Evolutionary conservation across 345 rosid genomes (phyloP), one percentile per base, ranked within the genome.

Genomic region (Bruguiera sexangula): DNA sequence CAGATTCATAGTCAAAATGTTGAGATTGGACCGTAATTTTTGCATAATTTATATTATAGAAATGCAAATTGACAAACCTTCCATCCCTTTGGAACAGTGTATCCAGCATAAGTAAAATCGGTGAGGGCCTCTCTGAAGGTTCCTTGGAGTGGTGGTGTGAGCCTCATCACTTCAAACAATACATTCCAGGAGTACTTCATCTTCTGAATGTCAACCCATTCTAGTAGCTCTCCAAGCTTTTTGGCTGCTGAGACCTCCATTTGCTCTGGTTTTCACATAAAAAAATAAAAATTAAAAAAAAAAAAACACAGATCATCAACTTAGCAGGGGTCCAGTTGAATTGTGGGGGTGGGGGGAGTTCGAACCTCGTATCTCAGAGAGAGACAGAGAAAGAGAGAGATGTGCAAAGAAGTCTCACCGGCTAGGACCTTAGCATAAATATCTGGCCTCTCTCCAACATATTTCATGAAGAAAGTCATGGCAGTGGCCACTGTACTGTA

Each of bases 81-180:
- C 87, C 85, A 86, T 0, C 88, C 90, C 43, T 82, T 84, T 0
- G 90, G 90, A 31, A 84, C 22, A n/a, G 86, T 79, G 73, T 77
- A 81, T 29, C 86, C 88, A 30, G 81, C 85, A 16, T 79, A 84
- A 3, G 71, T 82, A 52, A 86, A 81, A 19, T 84, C 86, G 0
- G 74, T 51, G 0, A 86, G 52, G n/a, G 78, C 86, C 51, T 79
- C 84, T 46, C 86, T 74, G 70, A 86, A 86, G n/a, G 88, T 77
- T 32, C 88, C 88, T 39, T 81, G 90, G 22, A 82, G 75, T 0
- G 85, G 85, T 0, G 90, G 86, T 2, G 85, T 79, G 3, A 86
- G 69, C 62, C 90, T 79, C 86, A 82, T 81, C 24, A 79, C 88
- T 68, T 86, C 86, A 22, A 76, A 24, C 19, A 82, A 4, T 0